phyloP scores from a whole-genome alignment of 345 rosid species.

The Anacardium occidentale region DNA sequence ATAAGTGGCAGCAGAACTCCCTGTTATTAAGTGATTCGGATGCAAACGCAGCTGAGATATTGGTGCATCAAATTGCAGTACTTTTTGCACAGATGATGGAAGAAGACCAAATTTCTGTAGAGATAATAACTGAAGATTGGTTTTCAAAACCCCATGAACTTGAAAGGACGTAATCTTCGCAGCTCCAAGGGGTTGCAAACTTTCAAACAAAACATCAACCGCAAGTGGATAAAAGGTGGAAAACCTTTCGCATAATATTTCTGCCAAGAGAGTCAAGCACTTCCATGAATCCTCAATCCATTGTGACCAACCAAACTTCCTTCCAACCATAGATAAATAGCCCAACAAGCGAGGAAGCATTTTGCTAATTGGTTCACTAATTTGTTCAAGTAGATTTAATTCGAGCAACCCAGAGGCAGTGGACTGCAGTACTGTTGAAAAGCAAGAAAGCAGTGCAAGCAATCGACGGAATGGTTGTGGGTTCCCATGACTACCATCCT shows the following conservation, averaged over 20 bases:
- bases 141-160: constrained; percentile 81
- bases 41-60: constrained; percentile 79
- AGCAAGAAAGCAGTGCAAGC: constrained; percentile 93
- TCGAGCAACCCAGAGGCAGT: constrained; percentile 93
- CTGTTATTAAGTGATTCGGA: constrained; percentile 74
- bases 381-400: constrained; percentile 73
- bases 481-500: constrained; percentile 69
- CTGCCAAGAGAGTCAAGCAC: constrained; percentile 91
- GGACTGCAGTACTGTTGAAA: constrained; percentile 75
- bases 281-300: constrained; percentile 85
- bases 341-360: constrained; percentile 82
- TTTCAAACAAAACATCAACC: constrained; percentile 67
- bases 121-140: constrained; percentile 87
- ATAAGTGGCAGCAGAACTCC: constrained; percentile 86
- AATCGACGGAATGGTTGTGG: constrained; percentile 68
- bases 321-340: constrained; percentile 70
- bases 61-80: constrained; percentile 63
- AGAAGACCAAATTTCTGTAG: constrained; percentile 78
- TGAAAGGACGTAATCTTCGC: constrained; percentile 66
- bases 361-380: constrained; percentile 60
- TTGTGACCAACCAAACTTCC: constrained; percentile 83
- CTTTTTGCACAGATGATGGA: constrained; percentile 62
- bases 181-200: constrained; percentile 46
- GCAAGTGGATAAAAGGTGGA: constrained; percentile 61
- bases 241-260: constrained; percentile 77